Percentiles rank a stretch among this genome's conserved stretches.
phyloP scores from a whole-genome alignment of 2,329 filamentous ascomycete genomes.

The Arthroderma sp. region DNA sequence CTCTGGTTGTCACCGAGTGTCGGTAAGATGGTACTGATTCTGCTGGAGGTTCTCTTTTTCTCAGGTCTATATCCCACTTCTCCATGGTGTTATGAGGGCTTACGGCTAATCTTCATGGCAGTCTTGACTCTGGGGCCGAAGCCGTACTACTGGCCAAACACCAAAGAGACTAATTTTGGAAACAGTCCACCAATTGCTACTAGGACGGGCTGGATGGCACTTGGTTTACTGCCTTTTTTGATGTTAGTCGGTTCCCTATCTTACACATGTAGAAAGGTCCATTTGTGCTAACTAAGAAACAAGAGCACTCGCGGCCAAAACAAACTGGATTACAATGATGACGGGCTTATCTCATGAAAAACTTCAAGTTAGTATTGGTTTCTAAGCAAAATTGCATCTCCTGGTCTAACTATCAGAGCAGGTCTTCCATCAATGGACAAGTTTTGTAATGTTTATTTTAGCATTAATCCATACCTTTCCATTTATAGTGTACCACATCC shows the following conservation, averaged over 20 bases:
- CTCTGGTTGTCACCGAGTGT: not conserved
- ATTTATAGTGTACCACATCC: conserved; percentile 42
- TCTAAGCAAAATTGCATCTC: not conserved
- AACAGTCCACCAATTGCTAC: conserved; percentile 44
- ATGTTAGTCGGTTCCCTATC: conserved; percentile 23
- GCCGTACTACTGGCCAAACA: conserved; percentile 47
- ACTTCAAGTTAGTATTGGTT: conserved; percentile 21
- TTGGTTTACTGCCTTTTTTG: conserved; percentile 43
- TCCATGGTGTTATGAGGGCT: not conserved
- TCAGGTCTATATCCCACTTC: not conserved
- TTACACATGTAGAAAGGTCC: not conserved
- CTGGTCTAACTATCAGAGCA: conserved; percentile 20
- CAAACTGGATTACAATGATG: conserved; percentile 35
- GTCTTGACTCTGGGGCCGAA: conserved; percentile 39
- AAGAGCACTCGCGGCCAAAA: conserved; percentile 29
- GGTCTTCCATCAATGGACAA: conserved; percentile 42
- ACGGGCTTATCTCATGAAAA: conserved; percentile 47
- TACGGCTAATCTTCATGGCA: conserved; percentile 12
- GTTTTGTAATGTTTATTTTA: conserved; percentile 44
- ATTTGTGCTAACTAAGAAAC: not conserved
- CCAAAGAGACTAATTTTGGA: conserved; percentile 32
- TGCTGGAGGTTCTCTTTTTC: not conserved
- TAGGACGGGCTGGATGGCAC: conserved; percentile 41
- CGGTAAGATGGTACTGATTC: not conserved
- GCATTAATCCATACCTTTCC: conserved; percentile 47